Percentiles rank a stretch among this genome's conserved stretches.
phyloP scores from a whole-genome alignment of 2,329 filamentous ascomycete species.

The Hymenoscyphus infarciens region DNA sequence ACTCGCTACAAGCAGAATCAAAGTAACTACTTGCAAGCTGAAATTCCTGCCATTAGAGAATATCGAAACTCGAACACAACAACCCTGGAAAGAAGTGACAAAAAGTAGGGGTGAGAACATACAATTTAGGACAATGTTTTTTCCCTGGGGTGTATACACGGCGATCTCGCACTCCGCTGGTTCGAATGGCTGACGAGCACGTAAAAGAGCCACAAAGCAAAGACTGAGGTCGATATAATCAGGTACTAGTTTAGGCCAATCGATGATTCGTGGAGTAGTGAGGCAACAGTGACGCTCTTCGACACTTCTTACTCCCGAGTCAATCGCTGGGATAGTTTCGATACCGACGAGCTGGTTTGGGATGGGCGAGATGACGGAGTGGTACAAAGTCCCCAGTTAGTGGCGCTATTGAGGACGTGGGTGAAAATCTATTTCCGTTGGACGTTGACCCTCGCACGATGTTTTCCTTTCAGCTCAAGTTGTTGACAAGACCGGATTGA shows the following conservation, averaged over 20 bases:
- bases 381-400: conserved; percentile 6
- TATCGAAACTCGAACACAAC: neutral
- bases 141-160: neutral
- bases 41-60: neutral
- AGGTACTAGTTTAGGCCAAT: neutral
- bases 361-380: conserved; percentile 7
- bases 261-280: neutral
- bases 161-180: neutral
- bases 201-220: neutral
- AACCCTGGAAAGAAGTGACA: neutral
- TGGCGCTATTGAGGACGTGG: conserved; percentile 1
- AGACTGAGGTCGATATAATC: neutral
- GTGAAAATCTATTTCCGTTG: conserved; percentile 11
- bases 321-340: neutral
- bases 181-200: neutral
- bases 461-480: conserved; percentile 7
- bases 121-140: neutral
- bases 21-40: neutral
- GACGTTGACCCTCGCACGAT: conserved; percentile 1
- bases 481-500: neutral
- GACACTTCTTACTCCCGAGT: neutral
- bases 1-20: neutral
- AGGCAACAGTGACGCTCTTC: neutral
- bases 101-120: neutral
- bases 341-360: conserved; percentile 10